A percentile compares a stretch with the other conserved stretches of the same genome.
Conservation (phyloP, 2,329 filamentous ascomycete genomes). For the Arthrobotrys iridis region DNA sequence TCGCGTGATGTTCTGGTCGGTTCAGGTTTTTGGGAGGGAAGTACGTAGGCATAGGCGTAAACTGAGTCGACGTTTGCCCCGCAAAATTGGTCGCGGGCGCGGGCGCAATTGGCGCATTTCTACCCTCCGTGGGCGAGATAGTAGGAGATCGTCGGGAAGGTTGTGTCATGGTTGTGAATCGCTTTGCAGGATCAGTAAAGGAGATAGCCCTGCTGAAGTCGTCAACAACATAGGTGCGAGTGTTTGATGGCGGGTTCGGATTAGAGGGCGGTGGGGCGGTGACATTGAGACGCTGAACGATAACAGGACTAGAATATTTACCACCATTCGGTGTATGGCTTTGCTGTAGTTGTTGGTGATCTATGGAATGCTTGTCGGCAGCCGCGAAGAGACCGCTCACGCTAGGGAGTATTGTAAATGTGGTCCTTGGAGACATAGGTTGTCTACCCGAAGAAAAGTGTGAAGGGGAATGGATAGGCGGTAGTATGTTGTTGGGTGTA, state of each 20-base stretch:
- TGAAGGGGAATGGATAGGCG: slow-evolving; percentile 26
- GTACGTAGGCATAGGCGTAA: slow-evolving; percentile 19
- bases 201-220: slow-evolving; percentile 30
- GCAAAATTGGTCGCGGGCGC: slow-evolving; percentile 33
- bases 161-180: slow-evolving; percentile 25
- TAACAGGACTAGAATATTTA: slow-evolving; percentile 13
- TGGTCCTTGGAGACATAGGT: slow-evolving; percentile 20
- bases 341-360: slow-evolving; percentile 9
- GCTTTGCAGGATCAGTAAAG: slow-evolving; percentile 28
- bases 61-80: slow-evolving; percentile 29
- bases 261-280: background rate
- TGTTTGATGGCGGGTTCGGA: background rate
- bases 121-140: slow-evolving; percentile 36
- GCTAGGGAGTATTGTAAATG: slow-evolving; percentile 31
- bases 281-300: slow-evolving; percentile 27
- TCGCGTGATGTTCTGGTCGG: slow-evolving; percentile 34
- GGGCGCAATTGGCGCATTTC: slow-evolving; percentile 33
- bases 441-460: slow-evolving; percentile 14
- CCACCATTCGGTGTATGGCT: slow-evolving; percentile 6
- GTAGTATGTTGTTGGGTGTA: slow-evolving; percentile 21
- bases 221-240: slow-evolving; percentile 33
- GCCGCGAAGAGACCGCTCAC: slow-evolving; percentile 35
- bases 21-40: slow-evolving; percentile 40
- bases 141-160: slow-evolving; percentile 34
- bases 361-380: slow-evolving; percentile 39